A percentile compares a stretch with the other conserved stretches of the same genome.
These are phyloP conservation scores for Syzygium grande DNA, from an alignment of 345 rosid genomes.

Conservation along the genomic window DNA sequence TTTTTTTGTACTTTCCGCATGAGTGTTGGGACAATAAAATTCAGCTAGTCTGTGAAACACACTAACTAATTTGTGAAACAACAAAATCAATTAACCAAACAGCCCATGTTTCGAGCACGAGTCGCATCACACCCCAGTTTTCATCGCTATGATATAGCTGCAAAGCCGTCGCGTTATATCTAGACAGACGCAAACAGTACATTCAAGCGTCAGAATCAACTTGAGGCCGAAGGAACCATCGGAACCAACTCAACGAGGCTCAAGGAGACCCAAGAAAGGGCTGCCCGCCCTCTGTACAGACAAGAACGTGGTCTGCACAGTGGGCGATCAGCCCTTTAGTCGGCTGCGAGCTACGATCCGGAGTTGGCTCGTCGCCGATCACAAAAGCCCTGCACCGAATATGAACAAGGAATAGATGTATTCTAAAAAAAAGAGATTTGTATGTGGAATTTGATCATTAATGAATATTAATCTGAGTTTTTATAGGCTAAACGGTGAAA, in stretches of 20 bases:
- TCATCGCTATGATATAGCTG: not conserved
- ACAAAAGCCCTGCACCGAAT: no score
- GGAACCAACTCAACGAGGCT: not conserved
- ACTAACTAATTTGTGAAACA: not conserved
- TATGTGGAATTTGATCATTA: no score
- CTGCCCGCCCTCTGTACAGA: not conserved
- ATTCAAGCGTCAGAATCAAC: not conserved
- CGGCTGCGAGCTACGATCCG: no score
- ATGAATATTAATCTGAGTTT: no score
- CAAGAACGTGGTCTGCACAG: not conserved
- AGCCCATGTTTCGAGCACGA: not conserved
- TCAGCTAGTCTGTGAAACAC: not conserved
- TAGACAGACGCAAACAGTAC: no score
- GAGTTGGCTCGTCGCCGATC: no score
- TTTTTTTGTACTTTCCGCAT: not conserved
- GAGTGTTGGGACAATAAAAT: not conserved
- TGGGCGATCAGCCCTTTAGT: not conserved
- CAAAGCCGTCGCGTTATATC: not conserved
- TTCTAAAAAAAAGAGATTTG: no score
- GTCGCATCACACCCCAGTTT: not conserved
- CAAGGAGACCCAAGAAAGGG: not conserved
- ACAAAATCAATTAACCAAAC: not conserved
- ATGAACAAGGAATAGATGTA: no score
- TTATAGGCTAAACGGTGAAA: not conserved
- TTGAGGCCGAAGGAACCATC: not conserved